A percentile compares a stretch with the other conserved stretches of the same genome.
Conservation (phyloP, 2,329 filamentous ascomycete genomes). For the Cyclaneusma minus region DNA sequence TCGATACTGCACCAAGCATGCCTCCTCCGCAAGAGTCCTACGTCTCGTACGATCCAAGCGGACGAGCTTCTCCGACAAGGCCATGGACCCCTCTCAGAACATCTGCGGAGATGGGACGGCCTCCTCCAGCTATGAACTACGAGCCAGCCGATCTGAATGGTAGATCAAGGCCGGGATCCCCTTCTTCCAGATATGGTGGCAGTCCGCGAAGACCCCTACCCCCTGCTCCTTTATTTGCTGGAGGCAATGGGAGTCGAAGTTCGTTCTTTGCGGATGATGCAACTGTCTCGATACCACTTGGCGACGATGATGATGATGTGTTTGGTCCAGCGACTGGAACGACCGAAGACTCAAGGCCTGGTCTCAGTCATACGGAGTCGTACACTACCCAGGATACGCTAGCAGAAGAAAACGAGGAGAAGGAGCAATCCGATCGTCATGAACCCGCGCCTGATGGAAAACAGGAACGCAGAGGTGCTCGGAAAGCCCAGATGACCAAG, state of each 20-base stretch:
- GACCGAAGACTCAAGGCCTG: conserved; percentile 8
- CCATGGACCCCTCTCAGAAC: conserved; percentile 40
- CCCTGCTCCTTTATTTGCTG: conserved; percentile 71
- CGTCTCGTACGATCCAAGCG: conserved; percentile 34
- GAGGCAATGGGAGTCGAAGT: conserved; percentile 29
- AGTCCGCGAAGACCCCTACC: conserved; percentile 78
- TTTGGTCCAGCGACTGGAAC: conserved; percentile 42
- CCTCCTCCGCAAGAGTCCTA: conserved; percentile 50
- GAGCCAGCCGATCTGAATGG: conserved; percentile 84
- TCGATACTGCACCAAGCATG: conserved; percentile 44
- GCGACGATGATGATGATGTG: conserved; percentile 43
- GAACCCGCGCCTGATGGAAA: conserved; percentile 76
- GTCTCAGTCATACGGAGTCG: conserved; percentile 19
- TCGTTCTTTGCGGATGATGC: conserved; percentile 47
- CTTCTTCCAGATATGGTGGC: conserved; percentile 75
- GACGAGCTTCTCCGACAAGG: conserved; percentile 35
- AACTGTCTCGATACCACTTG: conserved; percentile 57
- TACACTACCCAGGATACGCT: conserved; percentile 19
- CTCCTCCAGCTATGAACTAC: conserved; percentile 56
- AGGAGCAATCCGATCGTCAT: conserved; percentile 62
- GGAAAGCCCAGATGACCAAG: conserved; percentile 74
- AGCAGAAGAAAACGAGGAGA: conserved; percentile 22
- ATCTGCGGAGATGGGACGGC: conserved; percentile 48
- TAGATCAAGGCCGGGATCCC: conserved; percentile 77
- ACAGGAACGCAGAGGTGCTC: conserved; percentile 75